Base-by-base conservation (phyloP, 805 yeast genomes). In the Yarrowia bubula region DNA sequence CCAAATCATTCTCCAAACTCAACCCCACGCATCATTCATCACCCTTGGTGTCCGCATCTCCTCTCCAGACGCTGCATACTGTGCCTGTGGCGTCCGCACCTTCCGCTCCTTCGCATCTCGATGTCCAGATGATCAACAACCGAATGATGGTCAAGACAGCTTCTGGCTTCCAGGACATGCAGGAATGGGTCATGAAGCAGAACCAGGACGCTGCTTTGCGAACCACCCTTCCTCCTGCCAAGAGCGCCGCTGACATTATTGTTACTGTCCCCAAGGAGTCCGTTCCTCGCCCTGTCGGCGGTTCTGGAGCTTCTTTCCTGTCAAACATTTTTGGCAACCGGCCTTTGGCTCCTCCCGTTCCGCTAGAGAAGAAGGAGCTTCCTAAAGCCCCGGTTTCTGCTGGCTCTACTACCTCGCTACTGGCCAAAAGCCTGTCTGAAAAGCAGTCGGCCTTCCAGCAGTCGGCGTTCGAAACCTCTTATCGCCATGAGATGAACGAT, bases 91-190 rank as follows among this genome's bases (percentile, higher is more conserved):
- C 47, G 60, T 15, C 53, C 28, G 28, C 42, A 13, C 9, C 65
- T 14, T 31, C 44, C 7, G 47, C 13, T 7, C 43, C 65, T 18
- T 15, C 65, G 17, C 62, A 48, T 50, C 65, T 62, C 13, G 62
- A 71, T 13, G 73, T 71, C 33, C 65, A 69, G 43, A 71, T 68
- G 70, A 63, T 70, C 47, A 68, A 63, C 57, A 69, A 70, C 62
- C 67, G 73, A 14, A 67, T 72, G 69, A 70, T 69, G 71, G 72
- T 72, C 44, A 53, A 66, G 41, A 61, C 69, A 7, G 67, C 65
- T 13, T 65, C 67, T 8, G 57, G 62, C 10, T 66, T 43, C 47
- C 65, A 69, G 28, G 75, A 72, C 65, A 72, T 72, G 74, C 75
- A 72, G 63, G 71, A 71, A 14, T 70, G 73, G 73, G 68, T 71